phyloP scores from a whole-genome alignment of 2,329 filamentous ascomycete species.

The Curvularia sp. region DNA sequence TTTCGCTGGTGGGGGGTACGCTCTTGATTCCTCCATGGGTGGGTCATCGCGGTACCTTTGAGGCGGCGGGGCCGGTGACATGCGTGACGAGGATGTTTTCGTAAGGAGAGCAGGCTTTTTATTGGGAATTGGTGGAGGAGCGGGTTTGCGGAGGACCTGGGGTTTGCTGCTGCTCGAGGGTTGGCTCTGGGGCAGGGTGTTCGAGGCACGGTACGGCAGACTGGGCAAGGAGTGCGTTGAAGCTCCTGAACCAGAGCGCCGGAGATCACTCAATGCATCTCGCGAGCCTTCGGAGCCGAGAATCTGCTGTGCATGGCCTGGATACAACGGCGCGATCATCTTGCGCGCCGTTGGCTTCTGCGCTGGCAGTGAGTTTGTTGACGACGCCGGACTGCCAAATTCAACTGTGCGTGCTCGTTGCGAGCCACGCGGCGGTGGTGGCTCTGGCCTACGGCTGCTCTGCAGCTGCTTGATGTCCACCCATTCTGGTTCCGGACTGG shows the following conservation, averaged over 20 bases:
- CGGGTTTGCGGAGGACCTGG: slow-evolving; percentile 44
- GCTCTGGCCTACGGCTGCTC: slow-evolving; percentile 33
- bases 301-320: slow-evolving; percentile 29
- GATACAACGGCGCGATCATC: slow-evolving; percentile 42
- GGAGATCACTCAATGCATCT: slow-evolving; percentile 29
- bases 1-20: slow-evolving; percentile 25
- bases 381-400: slow-evolving; percentile 35
- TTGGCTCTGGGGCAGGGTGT: slow-evolving; percentile 12
- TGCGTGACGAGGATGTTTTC: slow-evolving; percentile 17
- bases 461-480: slow-evolving; percentile 57
- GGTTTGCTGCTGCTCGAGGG: slow-evolving; percentile 19
- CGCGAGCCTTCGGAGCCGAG: slow-evolving; percentile 32
- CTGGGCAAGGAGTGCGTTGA: slow-evolving; percentile 44
- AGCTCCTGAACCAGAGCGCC: slow-evolving; percentile 33
- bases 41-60: slow-evolving; percentile 37
- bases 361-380: slow-evolving; percentile 26
- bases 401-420: slow-evolving; percentile 40
- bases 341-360: slow-evolving; percentile 37
- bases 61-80: slow-evolving; percentile 17
- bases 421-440: slow-evolving; percentile 43
- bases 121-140: slow-evolving; percentile 41
- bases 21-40: slow-evolving; percentile 12
- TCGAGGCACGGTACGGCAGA: slow-evolving; percentile 26
- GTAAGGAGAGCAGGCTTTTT: slow-evolving; percentile 44
- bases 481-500: slow-evolving; percentile 83